phyloP scores from a whole-genome alignment of 805 yeast genomes.

The Saccharomycopsis guyanensis region DNA sequence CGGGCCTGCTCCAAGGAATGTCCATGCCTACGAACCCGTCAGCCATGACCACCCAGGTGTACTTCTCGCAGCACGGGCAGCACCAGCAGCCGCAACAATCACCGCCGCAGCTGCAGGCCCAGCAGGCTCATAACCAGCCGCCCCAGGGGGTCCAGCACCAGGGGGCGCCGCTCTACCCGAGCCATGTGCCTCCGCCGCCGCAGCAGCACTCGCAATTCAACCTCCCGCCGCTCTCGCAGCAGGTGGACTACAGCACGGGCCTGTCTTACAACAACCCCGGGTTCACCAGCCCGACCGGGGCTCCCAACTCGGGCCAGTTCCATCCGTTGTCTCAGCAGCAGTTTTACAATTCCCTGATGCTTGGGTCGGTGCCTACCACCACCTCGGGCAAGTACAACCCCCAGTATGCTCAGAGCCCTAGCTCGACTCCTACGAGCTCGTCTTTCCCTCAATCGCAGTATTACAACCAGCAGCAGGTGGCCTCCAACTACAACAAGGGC shows the following conservation, averaged over 20 bases:
- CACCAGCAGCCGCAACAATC: conserved; percentile 20
- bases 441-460: conserved; percentile 2
- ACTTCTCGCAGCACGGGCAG: conserved; percentile 15
- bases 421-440: conserved; percentile 6
- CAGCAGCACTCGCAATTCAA: conserved; percentile 12
- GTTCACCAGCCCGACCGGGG: conserved; percentile 1
- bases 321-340: conserved; percentile 8
- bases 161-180: too few species aligned
- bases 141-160: neutral
- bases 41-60: conserved; percentile 10
- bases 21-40: conserved; percentile 22
- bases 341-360: conserved; percentile 8
- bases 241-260: conserved; percentile 9
- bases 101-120: conserved; percentile 7
- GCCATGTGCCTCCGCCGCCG: neutral
- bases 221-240: conserved; percentile 13
- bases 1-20: conserved; percentile 10
- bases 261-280: neutral
- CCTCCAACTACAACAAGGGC: neutral
- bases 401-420: conserved; percentile 3
- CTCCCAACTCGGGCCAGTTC: conserved; percentile 9
- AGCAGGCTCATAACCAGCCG: neutral
- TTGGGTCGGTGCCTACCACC: neutral
- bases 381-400: neutral
- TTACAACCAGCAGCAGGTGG: conserved; percentile 4